phyloP scores from a whole-genome alignment of 2,329 filamentous ascomycete species.

The Didymella glomerata region DNA sequence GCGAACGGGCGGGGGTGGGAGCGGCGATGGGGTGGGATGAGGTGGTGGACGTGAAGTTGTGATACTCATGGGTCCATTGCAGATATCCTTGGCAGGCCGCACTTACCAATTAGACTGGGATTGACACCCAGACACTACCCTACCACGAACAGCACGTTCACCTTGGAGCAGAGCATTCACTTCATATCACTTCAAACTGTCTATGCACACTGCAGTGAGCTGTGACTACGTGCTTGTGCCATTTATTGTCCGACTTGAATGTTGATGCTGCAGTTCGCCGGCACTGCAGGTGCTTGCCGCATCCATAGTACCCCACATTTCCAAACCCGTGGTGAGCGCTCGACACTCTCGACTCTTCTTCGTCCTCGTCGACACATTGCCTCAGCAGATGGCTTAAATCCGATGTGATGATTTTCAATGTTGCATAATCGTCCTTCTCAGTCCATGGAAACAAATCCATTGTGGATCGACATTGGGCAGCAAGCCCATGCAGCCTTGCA shows the following conservation, averaged over 20 bases:
- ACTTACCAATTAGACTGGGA: constrained; percentile 21
- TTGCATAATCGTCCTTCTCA: neutral
- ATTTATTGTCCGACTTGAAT: neutral
- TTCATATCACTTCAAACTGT: neutral
- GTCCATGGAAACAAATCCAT: neutral
- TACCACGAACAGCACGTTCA: neutral
- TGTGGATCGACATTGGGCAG: neutral
- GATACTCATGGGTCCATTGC: constrained; percentile 26
- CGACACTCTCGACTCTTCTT: neutral
- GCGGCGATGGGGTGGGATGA: constrained; percentile 32
- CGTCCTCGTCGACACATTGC: neutral
- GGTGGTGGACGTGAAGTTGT: constrained; percentile 29
- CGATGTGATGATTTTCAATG: too few relatives aligned
- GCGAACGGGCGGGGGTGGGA: constrained; percentile 32
- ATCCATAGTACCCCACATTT: constrained; percentile 20
- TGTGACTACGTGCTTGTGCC: neutral
- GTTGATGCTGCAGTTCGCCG: constrained; percentile 18
- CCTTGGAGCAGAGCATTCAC: neutral
- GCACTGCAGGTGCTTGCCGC: constrained; percentile 17
- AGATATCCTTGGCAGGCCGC: constrained; percentile 16
- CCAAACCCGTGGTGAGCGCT: constrained; percentile 3
- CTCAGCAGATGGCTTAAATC: neutral
- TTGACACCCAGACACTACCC: constrained; percentile 2
- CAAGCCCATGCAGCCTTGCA: neutral
- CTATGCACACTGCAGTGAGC: neutral